phyloP scores from a whole-genome alignment of 176 grass and related monocot species.

The Bolboschoenus planiculmis region DNA sequence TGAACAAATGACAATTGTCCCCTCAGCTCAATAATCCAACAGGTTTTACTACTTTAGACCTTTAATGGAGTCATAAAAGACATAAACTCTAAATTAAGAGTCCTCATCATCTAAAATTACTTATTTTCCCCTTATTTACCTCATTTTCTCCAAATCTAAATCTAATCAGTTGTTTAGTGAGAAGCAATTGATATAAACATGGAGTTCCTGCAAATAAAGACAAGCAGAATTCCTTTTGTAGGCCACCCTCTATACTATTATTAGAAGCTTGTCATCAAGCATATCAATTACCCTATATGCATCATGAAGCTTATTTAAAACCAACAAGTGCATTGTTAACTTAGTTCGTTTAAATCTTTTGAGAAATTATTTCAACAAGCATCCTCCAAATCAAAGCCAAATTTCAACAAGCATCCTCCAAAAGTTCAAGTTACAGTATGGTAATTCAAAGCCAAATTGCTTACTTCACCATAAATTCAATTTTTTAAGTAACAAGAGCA shows the following conservation, averaged over 20 bases:
- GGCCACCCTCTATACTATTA: background rate
- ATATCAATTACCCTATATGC: background rate
- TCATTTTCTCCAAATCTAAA: background rate
- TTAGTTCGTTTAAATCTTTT: background rate
- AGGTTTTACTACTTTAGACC: background rate
- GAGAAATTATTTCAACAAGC: background rate
- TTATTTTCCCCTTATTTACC: background rate
- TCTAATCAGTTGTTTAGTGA: background rate
- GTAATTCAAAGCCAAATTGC: conserved; percentile 18
- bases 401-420: background rate
- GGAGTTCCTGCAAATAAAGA: background rate
- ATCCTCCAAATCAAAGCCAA: background rate
- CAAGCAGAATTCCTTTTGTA: background rate
- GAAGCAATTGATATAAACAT: background rate
- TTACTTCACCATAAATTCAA: conserved; percentile 12
- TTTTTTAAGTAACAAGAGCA: background rate
- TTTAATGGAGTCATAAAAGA: background rate
- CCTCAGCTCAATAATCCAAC: background rate
- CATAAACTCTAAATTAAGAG: background rate
- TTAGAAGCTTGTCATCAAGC: background rate
- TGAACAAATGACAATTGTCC: background rate
- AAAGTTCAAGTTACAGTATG: conserved; percentile 7
- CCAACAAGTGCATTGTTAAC: background rate
- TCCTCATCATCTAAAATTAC: background rate
- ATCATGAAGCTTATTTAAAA: background rate